Evolutionary conservation across 345 rosid species (phyloP).

Genomic region (Populus ilicifolia): DNA sequence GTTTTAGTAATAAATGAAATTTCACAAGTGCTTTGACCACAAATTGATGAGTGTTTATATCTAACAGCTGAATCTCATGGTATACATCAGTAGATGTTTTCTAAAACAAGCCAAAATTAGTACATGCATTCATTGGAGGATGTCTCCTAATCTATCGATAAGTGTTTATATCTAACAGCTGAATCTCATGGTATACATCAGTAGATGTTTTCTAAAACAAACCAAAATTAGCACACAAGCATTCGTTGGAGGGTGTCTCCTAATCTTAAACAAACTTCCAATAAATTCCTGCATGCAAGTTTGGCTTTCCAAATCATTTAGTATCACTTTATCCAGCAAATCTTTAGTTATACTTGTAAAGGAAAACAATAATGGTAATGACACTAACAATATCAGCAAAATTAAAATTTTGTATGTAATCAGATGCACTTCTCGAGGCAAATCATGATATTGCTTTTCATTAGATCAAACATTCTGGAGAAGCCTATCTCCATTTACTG

Average conservation of each 20-base stretch:
- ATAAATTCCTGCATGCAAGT: neutral
- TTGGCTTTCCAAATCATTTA: neutral
- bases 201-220: neutral
- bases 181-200: neutral
- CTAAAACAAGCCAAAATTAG: neutral
- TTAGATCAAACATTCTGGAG: neutral
- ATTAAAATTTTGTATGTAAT: neutral
- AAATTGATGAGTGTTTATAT: neutral
- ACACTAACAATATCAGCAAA: neutral
- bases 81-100: neutral
- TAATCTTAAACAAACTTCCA: neutral
- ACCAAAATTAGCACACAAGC: no score
- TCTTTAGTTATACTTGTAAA: neutral
- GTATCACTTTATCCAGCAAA: neutral
- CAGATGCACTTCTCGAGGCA: neutral
- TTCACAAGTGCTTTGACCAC: neutral
- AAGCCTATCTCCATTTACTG: neutral
- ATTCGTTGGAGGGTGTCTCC: neutral
- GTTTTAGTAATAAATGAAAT: neutral
- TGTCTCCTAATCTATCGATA: neutral
- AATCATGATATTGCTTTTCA: neutral
- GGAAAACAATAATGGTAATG: neutral
- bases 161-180: neutral
- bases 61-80: neutral
- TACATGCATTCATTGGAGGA: no score